Evolutionary conservation across 345 rosid species (phyloP).

Genomic region (Noccaea bulbosa): DNA sequence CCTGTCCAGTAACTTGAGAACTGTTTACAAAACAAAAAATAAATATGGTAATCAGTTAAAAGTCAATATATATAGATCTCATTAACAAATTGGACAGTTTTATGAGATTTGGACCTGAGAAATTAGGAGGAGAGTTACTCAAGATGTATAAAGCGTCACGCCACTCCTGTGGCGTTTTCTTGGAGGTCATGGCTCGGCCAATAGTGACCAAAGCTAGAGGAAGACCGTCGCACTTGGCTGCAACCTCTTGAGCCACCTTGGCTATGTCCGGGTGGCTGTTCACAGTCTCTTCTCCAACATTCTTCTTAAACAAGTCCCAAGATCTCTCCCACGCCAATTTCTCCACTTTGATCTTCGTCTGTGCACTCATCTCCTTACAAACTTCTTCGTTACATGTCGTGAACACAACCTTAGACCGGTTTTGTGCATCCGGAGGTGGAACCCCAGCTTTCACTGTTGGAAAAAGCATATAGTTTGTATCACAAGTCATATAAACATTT

Average conservation of each 20-base stretch:
- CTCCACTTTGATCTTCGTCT: conserved; percentile 41
- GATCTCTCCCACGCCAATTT: conserved; percentile 40
- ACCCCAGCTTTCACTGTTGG: conserved; percentile 40
- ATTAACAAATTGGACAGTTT: neutral
- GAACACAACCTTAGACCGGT: conserved; percentile 43
- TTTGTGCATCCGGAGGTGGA: conserved; percentile 30
- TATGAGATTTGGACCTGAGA: conserved; percentile 38
- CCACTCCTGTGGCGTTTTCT: conserved; percentile 46
- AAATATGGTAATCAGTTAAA: neutral
- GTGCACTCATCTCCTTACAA: conserved; percentile 44
- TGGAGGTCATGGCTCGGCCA: conserved; percentile 49
- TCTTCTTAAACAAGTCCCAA: conserved; percentile 48
- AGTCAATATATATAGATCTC: too few relatives aligned
- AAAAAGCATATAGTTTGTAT: neutral
- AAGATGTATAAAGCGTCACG: conserved; percentile 45
- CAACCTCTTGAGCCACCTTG: conserved; percentile 42
- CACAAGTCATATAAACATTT: neutral
- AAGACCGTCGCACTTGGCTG: conserved; percentile 41
- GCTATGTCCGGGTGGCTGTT: conserved; percentile 42
- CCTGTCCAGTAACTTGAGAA: conserved; percentile 47
- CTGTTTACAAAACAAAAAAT: conserved; percentile 28
- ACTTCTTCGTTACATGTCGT: conserved; percentile 45
- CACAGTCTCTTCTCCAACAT: conserved; percentile 43
- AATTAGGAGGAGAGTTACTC: conserved; percentile 45
- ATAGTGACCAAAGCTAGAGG: conserved; percentile 48